A percentile compares a stretch with the other conserved stretches of the same genome.
phyloP scores from a whole-genome alignment of 208 protist species.

The Wallacemonas sp. region DNA sequence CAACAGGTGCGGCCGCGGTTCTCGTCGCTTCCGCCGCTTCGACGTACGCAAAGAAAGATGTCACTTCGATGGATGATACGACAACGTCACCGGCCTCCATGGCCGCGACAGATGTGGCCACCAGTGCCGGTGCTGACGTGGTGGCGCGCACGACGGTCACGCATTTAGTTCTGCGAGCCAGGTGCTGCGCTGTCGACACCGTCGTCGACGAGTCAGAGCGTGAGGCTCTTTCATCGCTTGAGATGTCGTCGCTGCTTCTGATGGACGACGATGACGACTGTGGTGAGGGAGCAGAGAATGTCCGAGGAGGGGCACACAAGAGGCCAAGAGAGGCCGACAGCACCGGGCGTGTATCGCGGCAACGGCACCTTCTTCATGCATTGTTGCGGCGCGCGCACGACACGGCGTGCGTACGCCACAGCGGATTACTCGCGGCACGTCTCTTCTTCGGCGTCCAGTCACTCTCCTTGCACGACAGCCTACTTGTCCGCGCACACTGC shows the following conservation, averaged over 20 bases:
- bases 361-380: background rate
- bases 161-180: constrained; percentile 17
- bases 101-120: too few relatives aligned
- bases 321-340: background rate
- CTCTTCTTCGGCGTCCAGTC: constrained; percentile 26
- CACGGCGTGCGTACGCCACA: constrained; percentile 18
- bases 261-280: too few relatives aligned
- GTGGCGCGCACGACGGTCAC: background rate
- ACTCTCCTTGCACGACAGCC: constrained; percentile 19
- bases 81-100: too few relatives aligned
- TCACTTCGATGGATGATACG: too few relatives aligned
- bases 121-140: too few relatives aligned
- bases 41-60: too few relatives aligned
- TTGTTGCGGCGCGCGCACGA: constrained; percentile 19
- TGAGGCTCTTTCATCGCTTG: constrained; percentile 9
- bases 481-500: constrained; percentile 46
- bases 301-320: too few relatives aligned
- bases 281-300: too few relatives aligned
- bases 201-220: constrained; percentile 18
- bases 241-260: background rate
- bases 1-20: too few relatives aligned
- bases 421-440: background rate
- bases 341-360: too few relatives aligned
- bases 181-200: constrained; percentile 20
- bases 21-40: too few relatives aligned